These are phyloP conservation scores for Pisolithus albus DNA, from an alignment of 768 basidiomycete genomes.

Conservation along the genomic window DNA sequence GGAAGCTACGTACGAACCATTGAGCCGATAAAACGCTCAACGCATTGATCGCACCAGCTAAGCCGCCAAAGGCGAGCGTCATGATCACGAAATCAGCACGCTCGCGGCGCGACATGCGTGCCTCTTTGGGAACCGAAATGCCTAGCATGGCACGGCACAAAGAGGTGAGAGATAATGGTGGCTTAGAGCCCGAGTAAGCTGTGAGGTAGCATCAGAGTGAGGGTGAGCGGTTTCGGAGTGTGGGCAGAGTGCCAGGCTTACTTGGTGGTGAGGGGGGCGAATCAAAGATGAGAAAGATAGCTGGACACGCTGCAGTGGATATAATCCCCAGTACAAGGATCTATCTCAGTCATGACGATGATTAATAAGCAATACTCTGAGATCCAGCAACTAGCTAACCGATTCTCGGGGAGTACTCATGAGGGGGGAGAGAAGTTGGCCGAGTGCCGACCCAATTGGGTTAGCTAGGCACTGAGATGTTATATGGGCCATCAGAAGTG, in stretches of 20 bases:
- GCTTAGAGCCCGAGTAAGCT: constrained; percentile 67
- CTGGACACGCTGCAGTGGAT: constrained; percentile 53
- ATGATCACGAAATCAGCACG: constrained; percentile 66
- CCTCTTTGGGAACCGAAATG: constrained; percentile 30
- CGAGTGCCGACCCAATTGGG: constrained; percentile 67
- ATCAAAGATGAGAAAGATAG: constrained; percentile 49
- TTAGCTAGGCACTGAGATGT: constrained; percentile 41
- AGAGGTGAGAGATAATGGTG: constrained; percentile 46
- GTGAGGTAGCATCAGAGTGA: background rate
- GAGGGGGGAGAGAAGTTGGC: constrained; percentile 65
- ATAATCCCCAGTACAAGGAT: constrained; percentile 67
- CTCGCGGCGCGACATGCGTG: constrained; percentile 57
- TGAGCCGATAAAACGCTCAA: constrained; percentile 64
- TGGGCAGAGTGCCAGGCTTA: constrained; percentile 25
- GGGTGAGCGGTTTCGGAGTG: background rate
- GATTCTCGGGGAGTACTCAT: constrained; percentile 49
- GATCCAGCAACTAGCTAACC: constrained; percentile 32
- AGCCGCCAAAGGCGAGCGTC: constrained; percentile 50
- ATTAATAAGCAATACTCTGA: background rate
- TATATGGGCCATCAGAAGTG: background rate
- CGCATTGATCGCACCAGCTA: constrained; percentile 58
- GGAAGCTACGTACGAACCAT: constrained; percentile 48
- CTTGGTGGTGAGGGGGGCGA: constrained; percentile 76
- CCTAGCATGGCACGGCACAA: constrained; percentile 52
- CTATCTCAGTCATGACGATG: constrained; percentile 28